Evolutionary conservation across 768 basidiomycete species (phyloP), one percentile per base, ranked within the genome.

Genomic region (Lactifluus piperatus): DNA sequence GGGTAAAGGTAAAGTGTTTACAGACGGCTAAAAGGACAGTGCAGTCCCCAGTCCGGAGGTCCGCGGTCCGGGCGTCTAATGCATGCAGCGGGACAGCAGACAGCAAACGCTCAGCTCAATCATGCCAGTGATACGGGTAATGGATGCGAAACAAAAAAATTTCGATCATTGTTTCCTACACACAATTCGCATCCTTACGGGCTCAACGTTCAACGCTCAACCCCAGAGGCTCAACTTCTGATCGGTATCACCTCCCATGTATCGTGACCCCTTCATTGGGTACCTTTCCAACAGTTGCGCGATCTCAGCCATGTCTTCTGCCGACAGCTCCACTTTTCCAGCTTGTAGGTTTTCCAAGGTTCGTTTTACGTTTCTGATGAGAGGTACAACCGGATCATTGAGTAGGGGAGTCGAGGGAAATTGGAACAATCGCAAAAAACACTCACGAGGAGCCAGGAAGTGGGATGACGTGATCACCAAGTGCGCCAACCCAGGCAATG

Each of bases 371-470:
- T 75, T 64, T 27, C 74, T 76, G 56, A 22, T 4, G 4, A n/a
- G 7, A 13, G 16, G 14, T 51, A 46, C 34, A 13, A 34, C 34
- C 10, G 34, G 34, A 13, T 34, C 34, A 11, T 34, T 34, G 4
- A 29, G 26, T n/a, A 16, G 34, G 14, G n/a, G 4, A 36, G n/a
- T 46, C 32, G 24, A 36, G 9, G 27, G 18, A 14, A 7, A 22
- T 34, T 6, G 54, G n/a, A 37, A 34, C 2, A 57, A 29, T 27
- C 5, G 10, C 34, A 18, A 24, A 39, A 69, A 18, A 24, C 32
- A 69, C 71, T 54, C 51, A 74, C 74, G 73, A 74, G 18, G 73
- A 74, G 2, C 79, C 79, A 1, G 79, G 79, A 29, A 81, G 71
- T 1, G 79, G 78, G 64, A 81, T 72, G 34, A 76, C 71, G 62